Conservation (phyloP, 208 protist species). For the Acanthamoeba lenticulata region DNA sequence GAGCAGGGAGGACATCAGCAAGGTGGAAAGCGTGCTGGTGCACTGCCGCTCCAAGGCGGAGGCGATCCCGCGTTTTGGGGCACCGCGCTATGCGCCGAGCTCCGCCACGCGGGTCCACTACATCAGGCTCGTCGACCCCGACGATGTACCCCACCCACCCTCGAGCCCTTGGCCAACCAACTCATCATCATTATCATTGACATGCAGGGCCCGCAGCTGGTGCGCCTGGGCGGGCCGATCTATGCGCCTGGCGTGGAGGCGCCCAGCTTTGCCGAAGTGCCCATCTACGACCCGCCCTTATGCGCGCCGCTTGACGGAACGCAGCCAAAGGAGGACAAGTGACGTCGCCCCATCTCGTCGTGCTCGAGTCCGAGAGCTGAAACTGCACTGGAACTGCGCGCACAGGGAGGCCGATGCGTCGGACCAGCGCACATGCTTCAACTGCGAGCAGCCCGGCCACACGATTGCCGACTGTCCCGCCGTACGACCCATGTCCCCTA, state of each 20-base stretch:
- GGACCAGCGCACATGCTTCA: background rate
- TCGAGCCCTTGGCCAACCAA: background rate
- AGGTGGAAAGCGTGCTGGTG: background rate
- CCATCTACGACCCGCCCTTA: background rate
- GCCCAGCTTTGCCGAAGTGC: background rate
- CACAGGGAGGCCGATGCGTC: background rate
- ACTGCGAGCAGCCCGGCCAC: slow-evolving; percentile 3
- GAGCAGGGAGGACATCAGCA: background rate
- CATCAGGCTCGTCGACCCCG: slow-evolving; percentile 18
- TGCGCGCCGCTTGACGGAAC: background rate
- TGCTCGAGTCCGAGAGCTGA: background rate
- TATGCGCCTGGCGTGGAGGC: background rate
- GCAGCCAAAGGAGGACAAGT: background rate
- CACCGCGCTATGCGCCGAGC: background rate
- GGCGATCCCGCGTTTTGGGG: background rate
- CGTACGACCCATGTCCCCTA: background rate
- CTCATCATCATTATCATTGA: background rate
- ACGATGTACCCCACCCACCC: background rate
- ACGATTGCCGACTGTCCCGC: background rate
- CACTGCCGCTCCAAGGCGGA: background rate
- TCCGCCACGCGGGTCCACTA: background rate
- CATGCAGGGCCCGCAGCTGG: background rate
- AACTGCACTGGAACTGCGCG: background rate
- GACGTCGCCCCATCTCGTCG: background rate
- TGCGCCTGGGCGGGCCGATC: background rate